A percentile compares a stretch with the other conserved stretches of the same genome.
Conservation (phyloP, 2,329 filamentous ascomycete species). For the Lecanicillium sp. region DNA sequence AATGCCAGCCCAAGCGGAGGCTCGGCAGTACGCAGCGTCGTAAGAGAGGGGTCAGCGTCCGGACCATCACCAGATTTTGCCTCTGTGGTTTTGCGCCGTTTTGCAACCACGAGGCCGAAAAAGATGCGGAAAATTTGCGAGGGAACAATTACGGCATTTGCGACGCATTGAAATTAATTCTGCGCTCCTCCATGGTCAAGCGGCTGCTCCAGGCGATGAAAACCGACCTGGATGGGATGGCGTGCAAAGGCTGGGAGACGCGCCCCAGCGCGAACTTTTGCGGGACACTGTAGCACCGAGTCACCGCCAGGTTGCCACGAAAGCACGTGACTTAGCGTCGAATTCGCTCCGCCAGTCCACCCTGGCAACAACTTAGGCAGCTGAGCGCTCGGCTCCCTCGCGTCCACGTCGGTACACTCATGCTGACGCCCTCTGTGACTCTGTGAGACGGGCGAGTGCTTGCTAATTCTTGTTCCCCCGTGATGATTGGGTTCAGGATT, state of each 20-base stretch:
- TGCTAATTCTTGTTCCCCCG: too few relatives aligned
- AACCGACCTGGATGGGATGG: slow-evolving; percentile 26
- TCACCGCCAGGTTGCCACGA: slow-evolving; percentile 32
- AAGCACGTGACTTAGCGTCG: slow-evolving; percentile 29
- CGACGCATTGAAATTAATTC: slow-evolving; percentile 9
- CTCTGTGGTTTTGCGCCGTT: slow-evolving; percentile 11
- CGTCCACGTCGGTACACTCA: too few relatives aligned
- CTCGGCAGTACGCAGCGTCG: not conserved
- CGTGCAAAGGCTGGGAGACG: slow-evolving; percentile 33
- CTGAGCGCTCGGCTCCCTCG: too few relatives aligned
- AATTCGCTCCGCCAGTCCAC: slow-evolving; percentile 8
- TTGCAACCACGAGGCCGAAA: slow-evolving; percentile 11
- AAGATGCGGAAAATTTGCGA: slow-evolving; percentile 17
- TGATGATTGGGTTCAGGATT: too few relatives aligned
- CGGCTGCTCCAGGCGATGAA: slow-evolving; percentile 7
- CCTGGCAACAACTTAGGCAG: too few relatives aligned
- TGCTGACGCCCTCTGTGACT: too few relatives aligned
- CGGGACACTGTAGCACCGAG: slow-evolving; percentile 22
- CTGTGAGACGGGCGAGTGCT: too few relatives aligned
- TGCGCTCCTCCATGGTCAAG: slow-evolving; percentile 19
- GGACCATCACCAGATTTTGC: slow-evolving; percentile 6
- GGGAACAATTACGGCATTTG: not conserved
- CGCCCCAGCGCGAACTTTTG: slow-evolving; percentile 32
- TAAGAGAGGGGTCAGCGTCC: slow-evolving; percentile 4
- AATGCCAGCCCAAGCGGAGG: slow-evolving; percentile 3